phyloP scores from a whole-genome alignment of 176 grass and related monocot genomes.

The Microstegium vimineum region DNA sequence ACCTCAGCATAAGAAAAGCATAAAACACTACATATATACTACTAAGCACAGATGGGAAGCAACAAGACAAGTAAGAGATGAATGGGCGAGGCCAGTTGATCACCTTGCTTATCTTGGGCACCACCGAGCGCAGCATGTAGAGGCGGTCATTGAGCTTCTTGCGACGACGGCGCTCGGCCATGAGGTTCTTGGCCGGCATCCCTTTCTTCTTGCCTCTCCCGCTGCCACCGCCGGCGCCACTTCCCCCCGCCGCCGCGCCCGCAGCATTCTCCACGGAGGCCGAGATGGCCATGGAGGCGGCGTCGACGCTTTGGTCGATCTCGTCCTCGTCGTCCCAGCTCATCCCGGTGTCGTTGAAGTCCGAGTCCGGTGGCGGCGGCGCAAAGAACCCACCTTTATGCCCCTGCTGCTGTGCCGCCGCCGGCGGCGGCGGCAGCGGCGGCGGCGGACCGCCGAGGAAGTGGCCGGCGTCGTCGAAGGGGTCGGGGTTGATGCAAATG shows the following conservation, averaged over 20 bases:
- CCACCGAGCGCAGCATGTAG: conserved; percentile 77
- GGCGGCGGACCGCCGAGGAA: conserved; percentile 8
- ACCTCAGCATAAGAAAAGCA: neutral
- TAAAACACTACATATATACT: neutral
- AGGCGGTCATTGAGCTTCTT: conserved; percentile 89
- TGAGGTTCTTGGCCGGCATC: conserved; percentile 77
- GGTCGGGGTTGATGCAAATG: conserved; percentile 35
- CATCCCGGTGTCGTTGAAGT: conserved; percentile 1
- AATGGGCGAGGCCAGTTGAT: neutral
- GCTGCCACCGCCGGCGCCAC: conserved; percentile 10
- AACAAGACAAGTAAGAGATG: neutral
- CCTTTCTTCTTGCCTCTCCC: conserved; percentile 74
- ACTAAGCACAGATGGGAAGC: neutral
- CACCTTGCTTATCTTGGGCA: conserved; percentile 92
- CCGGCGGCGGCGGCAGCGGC: neutral
- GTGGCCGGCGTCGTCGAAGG: conserved; percentile 46
- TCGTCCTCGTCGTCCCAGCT: conserved; percentile 38
- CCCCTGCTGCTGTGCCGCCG: neutral
- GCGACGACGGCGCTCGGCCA: conserved; percentile 72
- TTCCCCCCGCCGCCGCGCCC: neutral
- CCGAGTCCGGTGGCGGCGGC: neutral
- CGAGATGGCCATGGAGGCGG: conserved; percentile 43
- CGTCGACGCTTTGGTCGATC: conserved; percentile 45
- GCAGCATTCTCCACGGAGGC: conserved; percentile 45
- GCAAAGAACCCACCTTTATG: conserved; percentile 33